Percentiles rank a stretch among this genome's conserved stretches.
These are phyloP conservation scores for Xylaria sp. DNA, from an alignment of 2,329 filamentous ascomycete species.

Conservation along the genomic window DNA sequence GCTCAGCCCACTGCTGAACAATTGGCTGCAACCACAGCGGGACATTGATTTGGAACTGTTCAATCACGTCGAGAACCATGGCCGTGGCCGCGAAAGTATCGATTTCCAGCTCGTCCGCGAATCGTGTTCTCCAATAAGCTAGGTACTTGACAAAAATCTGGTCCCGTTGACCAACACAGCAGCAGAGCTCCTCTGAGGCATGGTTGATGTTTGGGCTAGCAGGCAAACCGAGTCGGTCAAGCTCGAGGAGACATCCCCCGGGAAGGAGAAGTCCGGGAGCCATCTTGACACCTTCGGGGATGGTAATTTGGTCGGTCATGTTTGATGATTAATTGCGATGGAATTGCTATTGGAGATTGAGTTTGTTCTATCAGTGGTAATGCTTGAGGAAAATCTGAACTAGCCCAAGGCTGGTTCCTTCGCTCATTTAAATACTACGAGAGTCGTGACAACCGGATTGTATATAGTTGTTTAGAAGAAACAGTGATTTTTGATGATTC, in stretches of 20 bases:
- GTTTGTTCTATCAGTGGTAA: background rate
- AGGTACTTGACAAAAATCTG: constrained; percentile 3
- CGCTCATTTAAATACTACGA: too few relatives aligned
- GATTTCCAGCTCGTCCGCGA: background rate
- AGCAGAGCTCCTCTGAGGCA: background rate
- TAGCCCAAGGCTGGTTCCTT: too few relatives aligned
- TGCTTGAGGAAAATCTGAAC: too few relatives aligned
- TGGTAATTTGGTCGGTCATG: background rate
- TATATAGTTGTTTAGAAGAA: too few relatives aligned
- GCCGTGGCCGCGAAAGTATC: background rate
- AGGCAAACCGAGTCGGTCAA: background rate
- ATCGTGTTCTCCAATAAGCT: background rate
- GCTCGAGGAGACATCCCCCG: background rate
- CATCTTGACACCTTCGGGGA: background rate
- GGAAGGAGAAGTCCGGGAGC: background rate
- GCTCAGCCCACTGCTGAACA: background rate
- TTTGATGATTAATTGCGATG: background rate
- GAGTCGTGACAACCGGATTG: too few relatives aligned
- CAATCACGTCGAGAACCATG: background rate
- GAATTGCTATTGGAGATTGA: background rate
- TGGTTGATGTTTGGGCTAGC: background rate
- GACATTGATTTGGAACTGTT: background rate
- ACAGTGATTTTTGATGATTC: too few relatives aligned
- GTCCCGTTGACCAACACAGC: background rate
- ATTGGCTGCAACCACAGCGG: background rate